These are phyloP conservation scores for Fusarium heterosporum DNA, from an alignment of 2,329 filamentous ascomycete genomes.

Conservation along the genomic window DNA sequence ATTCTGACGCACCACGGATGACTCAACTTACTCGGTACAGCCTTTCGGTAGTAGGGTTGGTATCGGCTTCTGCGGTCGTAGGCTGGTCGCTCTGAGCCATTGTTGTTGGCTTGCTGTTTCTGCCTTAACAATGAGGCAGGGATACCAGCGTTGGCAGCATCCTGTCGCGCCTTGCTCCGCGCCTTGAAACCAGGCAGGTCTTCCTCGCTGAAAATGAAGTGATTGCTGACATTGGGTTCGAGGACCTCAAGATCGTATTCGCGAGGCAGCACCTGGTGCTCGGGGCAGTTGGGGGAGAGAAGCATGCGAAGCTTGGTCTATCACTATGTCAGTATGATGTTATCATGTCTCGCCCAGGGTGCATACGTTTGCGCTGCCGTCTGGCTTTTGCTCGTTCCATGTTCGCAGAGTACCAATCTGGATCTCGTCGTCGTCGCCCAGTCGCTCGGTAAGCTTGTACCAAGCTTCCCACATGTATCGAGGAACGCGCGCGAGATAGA, in stretches of 20 bases:
- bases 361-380: conserved; percentile 60
- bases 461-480: conserved; percentile 85
- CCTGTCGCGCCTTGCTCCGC: conserved; percentile 65
- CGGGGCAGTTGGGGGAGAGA: conserved; percentile 70
- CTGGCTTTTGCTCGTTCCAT: conserved; percentile 65
- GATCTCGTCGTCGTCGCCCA: conserved; percentile 85
- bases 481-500: conserved; percentile 83
- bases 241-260: conserved; percentile 85
- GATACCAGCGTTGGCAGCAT: conserved; percentile 68
- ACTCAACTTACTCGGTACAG: conserved; percentile 75
- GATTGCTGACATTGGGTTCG: conserved; percentile 77
- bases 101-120: conserved; percentile 47
- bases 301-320: conserved; percentile 68
- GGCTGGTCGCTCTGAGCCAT: conserved; percentile 58
- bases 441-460: conserved; percentile 63
- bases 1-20: background rate
- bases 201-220: conserved; percentile 93
- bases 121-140: conserved; percentile 66
- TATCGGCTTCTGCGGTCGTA: conserved; percentile 59
- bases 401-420: conserved; percentile 79
- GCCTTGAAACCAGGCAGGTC: conserved; percentile 73
- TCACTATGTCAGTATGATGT: conserved; percentile 15
- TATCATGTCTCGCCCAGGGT: background rate
- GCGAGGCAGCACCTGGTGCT: conserved; percentile 82
- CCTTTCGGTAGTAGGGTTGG: conserved; percentile 74